Percentiles rank a stretch among this genome's conserved stretches.
phyloP scores from a whole-genome alignment of 306 rosid species.

The Glycyrrhiza uralensis region DNA sequence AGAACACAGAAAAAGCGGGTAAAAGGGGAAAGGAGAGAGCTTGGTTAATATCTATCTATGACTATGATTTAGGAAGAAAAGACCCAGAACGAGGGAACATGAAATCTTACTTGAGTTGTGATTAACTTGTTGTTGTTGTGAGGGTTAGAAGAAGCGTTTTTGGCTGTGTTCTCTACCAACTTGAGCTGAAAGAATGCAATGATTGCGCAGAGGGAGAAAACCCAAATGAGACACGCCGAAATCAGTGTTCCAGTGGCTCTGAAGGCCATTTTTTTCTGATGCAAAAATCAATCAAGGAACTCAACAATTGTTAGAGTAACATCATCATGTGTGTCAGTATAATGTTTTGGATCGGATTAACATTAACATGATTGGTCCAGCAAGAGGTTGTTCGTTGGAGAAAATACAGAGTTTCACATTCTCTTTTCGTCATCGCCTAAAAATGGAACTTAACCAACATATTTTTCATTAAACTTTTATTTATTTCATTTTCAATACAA shows the following conservation, averaged over 20 bases:
- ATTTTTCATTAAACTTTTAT: too few species aligned
- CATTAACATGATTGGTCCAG: background rate
- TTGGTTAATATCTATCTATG: background rate
- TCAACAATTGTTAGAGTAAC: background rate
- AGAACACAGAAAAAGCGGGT: background rate
- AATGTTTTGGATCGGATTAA: slow-evolving; percentile 8
- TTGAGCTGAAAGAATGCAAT: slow-evolving; percentile 46
- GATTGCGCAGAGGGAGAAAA: slow-evolving; percentile 41
- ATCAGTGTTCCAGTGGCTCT: slow-evolving; percentile 24
- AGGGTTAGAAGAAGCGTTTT: background rate
- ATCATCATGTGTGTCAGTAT: background rate
- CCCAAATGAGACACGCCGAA: slow-evolving; percentile 17
- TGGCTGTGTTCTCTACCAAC: slow-evolving; percentile 25
- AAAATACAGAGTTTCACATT: too few species aligned
- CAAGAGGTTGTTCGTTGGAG: too few species aligned
- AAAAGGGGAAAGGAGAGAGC: background rate
- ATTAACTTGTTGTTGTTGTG: background rate
- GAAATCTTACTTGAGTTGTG: slow-evolving; percentile 19
- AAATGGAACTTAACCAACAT: too few species aligned
- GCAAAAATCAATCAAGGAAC: background rate
- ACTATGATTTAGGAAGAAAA: background rate
- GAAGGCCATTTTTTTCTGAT: slow-evolving; percentile 11
- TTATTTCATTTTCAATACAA: too few species aligned
- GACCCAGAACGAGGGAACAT: background rate
- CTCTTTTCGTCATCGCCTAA: too few species aligned